A percentile compares a stretch with the other conserved stretches of the same genome.
phyloP scores from a whole-genome alignment of 495 filamentous ascomycete genomes.

The Penicillium lividum region DNA sequence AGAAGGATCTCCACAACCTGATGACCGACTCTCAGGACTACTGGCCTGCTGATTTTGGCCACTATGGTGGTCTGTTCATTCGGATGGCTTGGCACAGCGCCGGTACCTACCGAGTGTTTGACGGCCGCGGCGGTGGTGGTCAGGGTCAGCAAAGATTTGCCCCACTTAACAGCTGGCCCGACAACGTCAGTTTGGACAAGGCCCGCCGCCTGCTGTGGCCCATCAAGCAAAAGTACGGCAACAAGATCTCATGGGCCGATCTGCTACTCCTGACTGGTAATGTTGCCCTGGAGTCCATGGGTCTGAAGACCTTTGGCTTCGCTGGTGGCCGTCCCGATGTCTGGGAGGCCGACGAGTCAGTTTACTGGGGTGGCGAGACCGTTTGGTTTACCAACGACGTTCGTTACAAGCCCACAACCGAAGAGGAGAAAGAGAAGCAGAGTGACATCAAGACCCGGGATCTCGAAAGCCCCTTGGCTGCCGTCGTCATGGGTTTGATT shows the following conservation, averaged over 20 bases:
- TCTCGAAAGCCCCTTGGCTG: conserved; percentile 62
- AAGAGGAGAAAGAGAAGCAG: conserved; percentile 51
- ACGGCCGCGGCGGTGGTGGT: conserved; percentile 71
- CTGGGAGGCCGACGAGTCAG: conserved; percentile 71
- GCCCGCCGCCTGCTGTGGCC: conserved; percentile 75
- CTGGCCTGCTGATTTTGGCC: conserved; percentile 77
- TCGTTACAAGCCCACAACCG: conserved; percentile 57
- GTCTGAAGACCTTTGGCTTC: conserved; percentile 71
- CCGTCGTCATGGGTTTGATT: conserved; percentile 72
- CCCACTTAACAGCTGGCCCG: conserved; percentile 78
- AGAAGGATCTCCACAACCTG: conserved; percentile 64
- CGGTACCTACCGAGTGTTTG: conserved; percentile 70
- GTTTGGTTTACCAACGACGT: conserved; percentile 67
- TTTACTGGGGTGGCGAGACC: conserved; percentile 73
- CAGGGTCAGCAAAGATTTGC: conserved; percentile 73
- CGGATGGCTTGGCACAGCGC: conserved; percentile 78
- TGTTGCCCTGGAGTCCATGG: conserved; percentile 74
- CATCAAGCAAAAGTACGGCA: conserved; percentile 79
- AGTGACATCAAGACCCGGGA: conserved; percentile 59
- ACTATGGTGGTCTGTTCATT: conserved; percentile 75
- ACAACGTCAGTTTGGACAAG: conserved; percentile 76
- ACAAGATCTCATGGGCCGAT: conserved; percentile 78
- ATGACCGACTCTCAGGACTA: conserved; percentile 77
- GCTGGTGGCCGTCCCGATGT: conserved; percentile 67
- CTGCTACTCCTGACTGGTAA: conserved; percentile 69